These are phyloP conservation scores for Fusarium ramigenum DNA, from an alignment of 2,329 filamentous ascomycete species.

Conservation along the genomic window DNA sequence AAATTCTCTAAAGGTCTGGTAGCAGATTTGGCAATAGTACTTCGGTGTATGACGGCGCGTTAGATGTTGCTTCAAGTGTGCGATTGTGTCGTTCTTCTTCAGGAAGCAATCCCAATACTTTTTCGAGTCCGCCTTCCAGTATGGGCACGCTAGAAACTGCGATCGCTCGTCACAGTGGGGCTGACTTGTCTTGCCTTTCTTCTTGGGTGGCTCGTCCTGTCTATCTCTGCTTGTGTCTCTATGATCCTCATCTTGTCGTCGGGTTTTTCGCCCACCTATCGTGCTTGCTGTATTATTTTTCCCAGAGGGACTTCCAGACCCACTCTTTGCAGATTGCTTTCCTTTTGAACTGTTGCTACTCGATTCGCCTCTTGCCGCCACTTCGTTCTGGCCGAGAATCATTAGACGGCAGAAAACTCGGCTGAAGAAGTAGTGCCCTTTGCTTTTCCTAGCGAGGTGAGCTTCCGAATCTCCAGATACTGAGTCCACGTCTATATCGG, in stretches of 20 bases:
- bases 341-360: fast-evolving
- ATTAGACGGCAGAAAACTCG: neutral
- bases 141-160: neutral
- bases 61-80: neutral
- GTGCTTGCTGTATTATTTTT: too few species aligned
- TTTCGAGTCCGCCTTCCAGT: neutral
- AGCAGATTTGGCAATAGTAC: neutral
- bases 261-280: fast-evolving
- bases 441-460: fast-evolving
- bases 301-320: too few species aligned
- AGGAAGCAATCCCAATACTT: neutral
- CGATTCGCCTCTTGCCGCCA: neutral
- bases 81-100: neutral
- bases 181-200: neutral
- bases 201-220: fast-evolving
- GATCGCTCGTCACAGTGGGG: fast-evolving
- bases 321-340: fast-evolving
- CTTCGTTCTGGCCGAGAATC: fast-evolving
- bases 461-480: neutral
- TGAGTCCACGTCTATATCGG: neutral
- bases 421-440: neutral
- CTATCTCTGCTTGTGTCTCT: neutral
- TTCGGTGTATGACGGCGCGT: neutral
- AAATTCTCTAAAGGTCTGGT: fast-evolving
- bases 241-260: too few species aligned